Conservation (phyloP, 768 basidiomycete genomes). For the Mycena galopus region DNA sequence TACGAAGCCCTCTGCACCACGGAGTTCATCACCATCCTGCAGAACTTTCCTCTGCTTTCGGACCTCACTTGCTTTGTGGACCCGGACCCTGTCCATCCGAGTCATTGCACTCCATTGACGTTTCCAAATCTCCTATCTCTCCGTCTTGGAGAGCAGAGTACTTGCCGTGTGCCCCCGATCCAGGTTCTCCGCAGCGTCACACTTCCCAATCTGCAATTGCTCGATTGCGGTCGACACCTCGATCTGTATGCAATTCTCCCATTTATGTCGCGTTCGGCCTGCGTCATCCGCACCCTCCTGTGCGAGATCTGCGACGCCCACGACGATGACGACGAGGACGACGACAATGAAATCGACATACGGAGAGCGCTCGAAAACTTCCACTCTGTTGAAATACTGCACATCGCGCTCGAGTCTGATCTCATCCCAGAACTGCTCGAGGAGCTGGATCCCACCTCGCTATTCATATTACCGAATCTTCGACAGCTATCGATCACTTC, state of each 20-base stretch:
- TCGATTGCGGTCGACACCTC: too few relatives aligned
- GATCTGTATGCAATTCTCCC: too few relatives aligned
- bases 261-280: too few relatives aligned
- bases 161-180: too few relatives aligned
- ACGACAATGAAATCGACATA: background rate
- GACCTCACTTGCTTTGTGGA: background rate
- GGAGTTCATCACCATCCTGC: background rate
- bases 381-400: background rate
- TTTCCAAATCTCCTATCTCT: background rate
- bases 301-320: background rate
- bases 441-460: slow-evolving; percentile 33
- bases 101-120: background rate
- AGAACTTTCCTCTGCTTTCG: background rate
- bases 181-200: too few relatives aligned
- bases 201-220: too few relatives aligned
- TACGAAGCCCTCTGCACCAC: background rate
- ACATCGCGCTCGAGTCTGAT: background rate
- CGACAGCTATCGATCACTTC: background rate
- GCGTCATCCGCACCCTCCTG: background rate
- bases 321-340: too few relatives aligned
- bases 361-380: background rate
- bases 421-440: background rate
- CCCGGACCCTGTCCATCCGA: background rate
- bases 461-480: slow-evolving; percentile 10
- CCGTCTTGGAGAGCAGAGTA: background rate